Percentiles rank a stretch among this genome's conserved stretches.
These are phyloP conservation scores for Plasmodium berghei DNA, from an alignment of 169 alveolate genomes.

Conservation along the genomic window DNA sequence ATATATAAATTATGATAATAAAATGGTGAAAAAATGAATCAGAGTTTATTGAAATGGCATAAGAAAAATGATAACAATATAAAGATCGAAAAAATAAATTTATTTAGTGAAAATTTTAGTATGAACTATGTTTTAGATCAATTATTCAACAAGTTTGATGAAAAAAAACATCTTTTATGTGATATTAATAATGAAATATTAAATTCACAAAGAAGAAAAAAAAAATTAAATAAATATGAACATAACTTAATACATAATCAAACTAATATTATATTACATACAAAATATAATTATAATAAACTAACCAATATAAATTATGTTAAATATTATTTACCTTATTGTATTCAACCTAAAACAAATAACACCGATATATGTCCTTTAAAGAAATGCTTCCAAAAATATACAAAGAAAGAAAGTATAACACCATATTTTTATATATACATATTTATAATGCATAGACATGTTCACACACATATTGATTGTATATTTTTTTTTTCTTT, in stretches of 20 bases:
- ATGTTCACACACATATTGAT: no score
- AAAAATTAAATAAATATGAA: conserved; percentile 24
- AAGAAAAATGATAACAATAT: neutral
- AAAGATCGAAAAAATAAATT: conserved; percentile 23
- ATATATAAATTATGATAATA: no score
- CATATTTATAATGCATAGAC: no score
- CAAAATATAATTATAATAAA: conserved; percentile 24
- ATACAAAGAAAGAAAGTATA: conserved; percentile 40
- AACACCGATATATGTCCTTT: conserved; percentile 38
- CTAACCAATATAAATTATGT: conserved; percentile 42
- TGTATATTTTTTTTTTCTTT: neutral
- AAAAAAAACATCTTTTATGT: conserved; percentile 32
- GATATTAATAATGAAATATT: conserved; percentile 22
- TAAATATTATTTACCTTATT: conserved; percentile 58
- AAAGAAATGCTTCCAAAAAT: conserved; percentile 13
- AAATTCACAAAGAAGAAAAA: conserved; percentile 14
- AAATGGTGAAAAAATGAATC: neutral
- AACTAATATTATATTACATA: conserved; percentile 19
- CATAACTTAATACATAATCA: conserved; percentile 29
- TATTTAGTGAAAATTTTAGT: conserved; percentile 43
- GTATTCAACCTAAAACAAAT: conserved; percentile 66
- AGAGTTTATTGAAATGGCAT: neutral
- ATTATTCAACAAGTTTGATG: conserved; percentile 11
- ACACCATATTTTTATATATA: neutral
- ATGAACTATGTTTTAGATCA: conserved; percentile 30